phyloP scores from a whole-genome alignment of 1,284 basidiomycete genomes.

The Heterobasidion irregulare region DNA sequence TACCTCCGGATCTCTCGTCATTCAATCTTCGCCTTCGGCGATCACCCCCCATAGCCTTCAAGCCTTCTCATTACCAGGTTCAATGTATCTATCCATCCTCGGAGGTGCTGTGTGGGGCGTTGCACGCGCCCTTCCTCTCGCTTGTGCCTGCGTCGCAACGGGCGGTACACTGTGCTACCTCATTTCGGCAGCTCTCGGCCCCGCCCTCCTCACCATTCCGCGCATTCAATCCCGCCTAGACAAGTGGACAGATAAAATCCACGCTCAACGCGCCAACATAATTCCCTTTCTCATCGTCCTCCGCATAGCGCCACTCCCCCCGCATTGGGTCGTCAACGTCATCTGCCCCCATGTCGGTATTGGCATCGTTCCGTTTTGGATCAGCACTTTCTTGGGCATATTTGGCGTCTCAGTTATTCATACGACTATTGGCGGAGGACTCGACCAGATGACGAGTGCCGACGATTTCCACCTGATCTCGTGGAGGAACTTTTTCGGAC shows the following conservation, averaged over 20 bases:
- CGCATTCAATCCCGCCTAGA: conserved; percentile 79
- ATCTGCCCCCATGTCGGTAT: conserved; percentile 93
- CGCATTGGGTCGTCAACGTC: conserved; percentile 95
- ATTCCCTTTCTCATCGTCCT: conserved; percentile 88
- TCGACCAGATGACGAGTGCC: conserved; percentile 92
- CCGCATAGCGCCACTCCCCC: conserved; percentile 91
- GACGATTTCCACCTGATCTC: conserved; percentile 91
- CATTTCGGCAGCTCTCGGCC: conserved; percentile 84
- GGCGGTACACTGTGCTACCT: conserved; percentile 92
- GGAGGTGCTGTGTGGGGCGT: conserved; percentile 96
- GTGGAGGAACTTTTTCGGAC: conserved; percentile 77
- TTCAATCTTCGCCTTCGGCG: conserved; percentile 4
- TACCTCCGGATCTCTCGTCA: not conserved
- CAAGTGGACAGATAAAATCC: conserved; percentile 72
- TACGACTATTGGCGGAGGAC: conserved; percentile 87
- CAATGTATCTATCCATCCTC: conserved; percentile 97
- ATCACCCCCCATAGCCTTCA: conserved; percentile 59
- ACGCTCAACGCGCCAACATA: conserved; percentile 68
- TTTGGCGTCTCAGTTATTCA: conserved; percentile 92
- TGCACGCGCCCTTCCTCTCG: conserved; percentile 81
- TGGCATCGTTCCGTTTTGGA: conserved; percentile 80
- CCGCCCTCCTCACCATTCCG: conserved; percentile 79
- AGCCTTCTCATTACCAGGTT: conserved; percentile 93
- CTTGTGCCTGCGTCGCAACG: conserved; percentile 85
- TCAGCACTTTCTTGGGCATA: conserved; percentile 85